Percentiles rank a stretch among this genome's conserved stretches.
Evolutionary conservation across 1,139 yeast genomes (phyloP).

Genomic region (Kodamaea alishanica): DNA sequence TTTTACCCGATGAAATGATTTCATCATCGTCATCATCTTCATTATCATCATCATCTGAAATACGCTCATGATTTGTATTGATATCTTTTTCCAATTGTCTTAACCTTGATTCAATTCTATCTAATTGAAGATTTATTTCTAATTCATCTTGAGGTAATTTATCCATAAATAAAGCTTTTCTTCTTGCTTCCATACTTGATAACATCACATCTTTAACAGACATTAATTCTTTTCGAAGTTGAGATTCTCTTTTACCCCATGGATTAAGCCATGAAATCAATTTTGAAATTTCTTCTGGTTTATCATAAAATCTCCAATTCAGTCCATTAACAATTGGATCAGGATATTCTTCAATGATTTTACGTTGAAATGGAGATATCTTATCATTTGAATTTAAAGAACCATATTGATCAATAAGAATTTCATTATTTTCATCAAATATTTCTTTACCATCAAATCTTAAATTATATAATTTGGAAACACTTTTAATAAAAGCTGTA

Average conservation of each 20-base stretch:
- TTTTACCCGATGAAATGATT: conserved; percentile 15
- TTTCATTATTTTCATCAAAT: conserved; percentile 8
- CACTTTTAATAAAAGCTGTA: conserved; percentile 17
- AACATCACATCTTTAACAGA: conserved; percentile 52
- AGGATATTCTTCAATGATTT: conserved; percentile 64
- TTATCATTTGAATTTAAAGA: conserved; percentile 26
- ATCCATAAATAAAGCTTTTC: conserved; percentile 46
- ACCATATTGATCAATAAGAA: conserved; percentile 44
- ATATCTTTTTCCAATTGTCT: conserved; percentile 5
- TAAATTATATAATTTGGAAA: conserved; percentile 18
- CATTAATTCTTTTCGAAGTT: conserved; percentile 59
- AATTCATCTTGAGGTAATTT: conserved; percentile 40
- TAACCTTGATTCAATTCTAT: conserved; percentile 20
- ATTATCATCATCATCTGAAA: conserved; percentile 17
- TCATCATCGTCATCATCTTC: conserved; percentile 22
- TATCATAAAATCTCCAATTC: conserved; percentile 73
- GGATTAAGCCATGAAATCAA: conserved; percentile 67
- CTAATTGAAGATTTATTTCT: conserved; percentile 33
- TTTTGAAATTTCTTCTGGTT: conserved; percentile 52
- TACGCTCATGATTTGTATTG: conserved; percentile 17
- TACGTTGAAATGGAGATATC: conserved; percentile 53
- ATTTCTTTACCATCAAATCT: conserved; percentile 19
- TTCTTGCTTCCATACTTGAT: conserved; percentile 58
- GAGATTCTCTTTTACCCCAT: conserved; percentile 73
- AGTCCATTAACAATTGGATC: conserved; percentile 48